Evolutionary conservation across 2,329 filamentous ascomycete genomes (phyloP).

Genomic region (Fusarium sp.): DNA sequence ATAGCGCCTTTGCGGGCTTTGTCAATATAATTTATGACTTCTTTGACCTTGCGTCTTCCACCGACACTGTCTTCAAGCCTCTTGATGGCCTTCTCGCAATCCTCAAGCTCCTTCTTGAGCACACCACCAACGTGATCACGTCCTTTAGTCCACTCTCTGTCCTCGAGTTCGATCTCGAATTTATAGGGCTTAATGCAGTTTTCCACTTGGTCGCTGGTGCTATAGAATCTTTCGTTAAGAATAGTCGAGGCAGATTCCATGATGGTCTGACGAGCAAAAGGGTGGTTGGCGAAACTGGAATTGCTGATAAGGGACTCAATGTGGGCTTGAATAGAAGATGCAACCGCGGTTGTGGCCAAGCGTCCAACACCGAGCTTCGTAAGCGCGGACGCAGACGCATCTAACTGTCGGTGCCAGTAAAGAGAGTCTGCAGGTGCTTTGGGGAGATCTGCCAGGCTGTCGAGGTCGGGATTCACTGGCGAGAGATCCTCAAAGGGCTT

Average conservation of each 20-base stretch:
- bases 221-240: conserved; percentile 93
- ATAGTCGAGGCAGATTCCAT: conserved; percentile 90
- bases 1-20: conserved; percentile 88
- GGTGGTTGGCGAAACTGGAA: conserved; percentile 89
- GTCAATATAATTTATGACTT: conserved; percentile 92
- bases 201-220: conserved; percentile 96
- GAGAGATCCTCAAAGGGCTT: conserved; percentile 89
- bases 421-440: conserved; percentile 86
- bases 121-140: conserved; percentile 83
- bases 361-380: conserved; percentile 95
- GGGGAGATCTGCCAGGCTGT: conserved; percentile 81
- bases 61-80: conserved; percentile 81
- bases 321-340: conserved; percentile 85
- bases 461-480: conserved; percentile 71
- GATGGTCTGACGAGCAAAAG: conserved; percentile 93
- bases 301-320: conserved; percentile 81
- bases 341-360: conserved; percentile 90
- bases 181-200: conserved; percentile 99
- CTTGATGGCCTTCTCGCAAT: conserved; percentile 83
- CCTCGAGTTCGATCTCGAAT: conserved; percentile 95
- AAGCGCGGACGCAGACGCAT: conserved; percentile 87
- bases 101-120: conserved; percentile 86
- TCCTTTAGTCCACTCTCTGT: conserved; percentile 86
- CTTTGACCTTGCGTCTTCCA: conserved; percentile 83
- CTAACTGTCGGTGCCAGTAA: conserved; percentile 94